Evolutionary conservation across 768 basidiomycete species (phyloP).

Genomic region (Lepiota venenata): DNA sequence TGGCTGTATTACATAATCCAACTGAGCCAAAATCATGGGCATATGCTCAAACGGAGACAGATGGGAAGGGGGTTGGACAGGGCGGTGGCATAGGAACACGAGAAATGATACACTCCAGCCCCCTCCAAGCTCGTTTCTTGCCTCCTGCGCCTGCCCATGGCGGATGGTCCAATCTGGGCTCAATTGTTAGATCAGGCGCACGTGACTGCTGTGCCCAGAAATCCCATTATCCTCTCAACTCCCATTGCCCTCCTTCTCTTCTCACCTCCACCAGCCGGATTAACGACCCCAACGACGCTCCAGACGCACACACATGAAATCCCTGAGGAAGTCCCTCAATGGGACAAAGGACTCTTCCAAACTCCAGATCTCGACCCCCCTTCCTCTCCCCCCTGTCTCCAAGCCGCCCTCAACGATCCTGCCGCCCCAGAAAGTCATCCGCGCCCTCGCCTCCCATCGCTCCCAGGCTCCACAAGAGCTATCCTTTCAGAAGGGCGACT

Average conservation of each 20-base stretch:
- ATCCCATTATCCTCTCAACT: slow-evolving; percentile 4
- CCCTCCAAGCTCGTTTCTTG: too few species aligned
- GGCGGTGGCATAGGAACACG: neutral
- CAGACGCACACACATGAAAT: slow-evolving; percentile 54
- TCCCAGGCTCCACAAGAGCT: slow-evolving; percentile 81
- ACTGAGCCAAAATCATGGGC: neutral
- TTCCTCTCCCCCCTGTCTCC: slow-evolving; percentile 62
- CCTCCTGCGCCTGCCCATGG: neutral
- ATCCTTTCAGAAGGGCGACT: slow-evolving; percentile 91
- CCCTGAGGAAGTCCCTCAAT: slow-evolving; percentile 78
- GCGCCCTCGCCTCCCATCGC: slow-evolving; percentile 65
- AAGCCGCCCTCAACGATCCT: slow-evolving; percentile 68
- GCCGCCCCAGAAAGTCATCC: slow-evolving; percentile 95
- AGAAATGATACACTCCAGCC: neutral
- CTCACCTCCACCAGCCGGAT: slow-evolving; percentile 9
- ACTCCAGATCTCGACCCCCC: slow-evolving; percentile 67
- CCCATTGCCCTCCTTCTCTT: slow-evolving; percentile 6
- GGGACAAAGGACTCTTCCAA: slow-evolving; percentile 55
- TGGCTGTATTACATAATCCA: neutral
- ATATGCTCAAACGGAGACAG: neutral
- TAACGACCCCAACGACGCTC: slow-evolving; percentile 8
- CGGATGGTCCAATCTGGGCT: neutral
- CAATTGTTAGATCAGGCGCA: slow-evolving; percentile 5
- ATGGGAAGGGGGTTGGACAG: neutral
- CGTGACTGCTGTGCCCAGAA: slow-evolving; percentile 9